These are phyloP conservation scores for Phytophthora rubi DNA, from an alignment of 352 stramenopile genomes.

Conservation along the genomic window DNA sequence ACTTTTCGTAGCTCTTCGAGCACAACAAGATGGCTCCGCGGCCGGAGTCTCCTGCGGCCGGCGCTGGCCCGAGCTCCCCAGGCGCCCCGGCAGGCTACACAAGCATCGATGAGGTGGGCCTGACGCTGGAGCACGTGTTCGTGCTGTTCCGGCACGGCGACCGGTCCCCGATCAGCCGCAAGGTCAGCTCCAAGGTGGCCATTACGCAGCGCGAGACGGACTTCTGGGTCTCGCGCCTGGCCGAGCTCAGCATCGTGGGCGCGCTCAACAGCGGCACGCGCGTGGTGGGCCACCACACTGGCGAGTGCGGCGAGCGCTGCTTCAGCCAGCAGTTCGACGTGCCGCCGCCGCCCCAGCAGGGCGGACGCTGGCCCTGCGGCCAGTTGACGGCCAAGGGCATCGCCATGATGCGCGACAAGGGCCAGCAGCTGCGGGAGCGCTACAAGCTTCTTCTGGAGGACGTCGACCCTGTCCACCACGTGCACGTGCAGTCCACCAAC, in stretches of 20 bases:
- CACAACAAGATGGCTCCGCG: conserved; percentile 23
- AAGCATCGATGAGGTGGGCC: conserved; percentile 18
- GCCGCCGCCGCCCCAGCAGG: conserved; percentile 55
- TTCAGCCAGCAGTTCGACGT: not conserved
- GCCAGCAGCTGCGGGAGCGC: conserved; percentile 42
- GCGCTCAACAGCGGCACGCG: conserved; percentile 55
- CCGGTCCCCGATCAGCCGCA: conserved; percentile 74
- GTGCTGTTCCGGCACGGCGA: conserved; percentile 83
- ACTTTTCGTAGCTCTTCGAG: conserved; percentile 1
- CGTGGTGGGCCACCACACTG: conserved; percentile 40
- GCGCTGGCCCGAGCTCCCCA: not conserved
- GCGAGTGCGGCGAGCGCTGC: conserved; percentile 9
- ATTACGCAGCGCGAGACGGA: conserved; percentile 56
- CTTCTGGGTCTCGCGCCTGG: conserved; percentile 68
- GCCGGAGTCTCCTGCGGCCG: conserved; percentile 8
- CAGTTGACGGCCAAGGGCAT: conserved; percentile 78
- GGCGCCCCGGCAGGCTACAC: not conserved
- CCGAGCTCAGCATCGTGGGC: conserved; percentile 48
- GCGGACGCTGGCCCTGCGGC: conserved; percentile 72
- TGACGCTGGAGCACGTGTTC: conserved; percentile 68
- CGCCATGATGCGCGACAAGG: conserved; percentile 65
- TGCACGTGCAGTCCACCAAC: conserved; percentile 84
- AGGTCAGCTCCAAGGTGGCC: conserved; percentile 46
- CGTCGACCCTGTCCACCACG: conserved; percentile 41
- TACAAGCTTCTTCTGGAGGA: conserved; percentile 52